phyloP scores from a whole-genome alignment of 345 rosid species.

The Dipteronia dyeriana region DNA sequence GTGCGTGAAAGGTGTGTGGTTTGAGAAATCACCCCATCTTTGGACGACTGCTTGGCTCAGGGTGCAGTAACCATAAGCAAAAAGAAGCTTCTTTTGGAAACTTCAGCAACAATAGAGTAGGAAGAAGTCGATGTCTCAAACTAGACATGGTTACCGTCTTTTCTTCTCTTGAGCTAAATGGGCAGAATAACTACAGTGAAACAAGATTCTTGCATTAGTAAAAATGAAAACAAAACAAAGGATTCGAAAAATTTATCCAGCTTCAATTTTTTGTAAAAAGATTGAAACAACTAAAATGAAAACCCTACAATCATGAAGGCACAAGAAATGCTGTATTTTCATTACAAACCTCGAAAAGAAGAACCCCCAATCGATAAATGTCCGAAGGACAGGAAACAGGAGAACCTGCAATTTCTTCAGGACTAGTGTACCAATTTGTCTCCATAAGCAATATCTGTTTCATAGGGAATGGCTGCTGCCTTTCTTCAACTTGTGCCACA shows the following conservation, averaged over 20 bases:
- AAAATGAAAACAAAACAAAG: constrained; percentile 15
- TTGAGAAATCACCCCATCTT: constrained; percentile 55
- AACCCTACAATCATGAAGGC: neutral
- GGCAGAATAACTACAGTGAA: constrained; percentile 62
- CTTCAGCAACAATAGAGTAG: constrained; percentile 78
- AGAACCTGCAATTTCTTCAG: constrained; percentile 75
- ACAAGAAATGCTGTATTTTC: neutral
- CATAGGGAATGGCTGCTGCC: constrained; percentile 78
- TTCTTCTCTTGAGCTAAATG: constrained; percentile 66
- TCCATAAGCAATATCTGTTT: constrained; percentile 82
- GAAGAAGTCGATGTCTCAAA: constrained; percentile 95
- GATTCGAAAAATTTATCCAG: neutral
- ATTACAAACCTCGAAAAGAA: constrained; percentile 82
- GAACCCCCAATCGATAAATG: constrained; percentile 82
- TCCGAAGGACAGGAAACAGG: constrained; percentile 80
- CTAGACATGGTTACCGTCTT: constrained; percentile 87
- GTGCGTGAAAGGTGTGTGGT: neutral
- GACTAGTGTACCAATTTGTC: constrained; percentile 82
- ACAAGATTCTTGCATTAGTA: constrained; percentile 34
- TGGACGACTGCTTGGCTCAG: constrained; percentile 86
- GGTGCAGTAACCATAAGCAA: constrained; percentile 93
- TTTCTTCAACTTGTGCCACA: constrained; percentile 57
- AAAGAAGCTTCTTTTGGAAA: constrained; percentile 94
- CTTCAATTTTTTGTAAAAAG: constrained; percentile 6
- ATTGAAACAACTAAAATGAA: neutral